Percentiles rank a stretch among this genome's conserved stretches.
Conservation (phyloP, 2,329 filamentous ascomycete species). For the Xylariaceae sp. region DNA sequence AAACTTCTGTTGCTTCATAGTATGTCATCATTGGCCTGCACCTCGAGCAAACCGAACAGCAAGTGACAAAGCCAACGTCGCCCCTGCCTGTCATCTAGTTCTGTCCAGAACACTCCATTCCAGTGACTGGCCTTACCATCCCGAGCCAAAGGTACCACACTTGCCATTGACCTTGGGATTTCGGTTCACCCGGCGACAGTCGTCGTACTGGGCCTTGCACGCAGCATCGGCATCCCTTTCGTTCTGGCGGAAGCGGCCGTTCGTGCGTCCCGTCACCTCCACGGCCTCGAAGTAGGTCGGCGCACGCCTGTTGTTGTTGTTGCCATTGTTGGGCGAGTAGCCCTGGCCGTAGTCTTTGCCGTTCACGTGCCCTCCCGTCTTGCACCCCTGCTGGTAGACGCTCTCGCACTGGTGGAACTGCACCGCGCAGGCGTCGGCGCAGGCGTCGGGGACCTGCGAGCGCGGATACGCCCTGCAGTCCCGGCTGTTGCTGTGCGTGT, state of each 20-base stretch:
- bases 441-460: constrained; percentile 36
- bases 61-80: too few relatives aligned
- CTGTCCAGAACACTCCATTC: too few relatives aligned
- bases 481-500: constrained; percentile 38
- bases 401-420: constrained; percentile 46
- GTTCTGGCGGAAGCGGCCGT: too few relatives aligned
- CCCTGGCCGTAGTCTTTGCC: background rate
- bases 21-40: too few relatives aligned
- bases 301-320: background rate
- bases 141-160: too few relatives aligned
- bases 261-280: background rate
- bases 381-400: background rate
- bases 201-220: background rate
- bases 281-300: background rate
- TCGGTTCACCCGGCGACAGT: background rate
- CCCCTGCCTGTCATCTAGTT: too few relatives aligned
- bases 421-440: constrained; percentile 47
- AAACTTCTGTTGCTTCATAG: too few relatives aligned
- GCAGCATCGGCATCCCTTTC: background rate
- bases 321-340: background rate
- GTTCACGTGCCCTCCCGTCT: background rate
- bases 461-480: too few relatives aligned
- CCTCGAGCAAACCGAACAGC: too few relatives aligned
- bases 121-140: too few relatives aligned
- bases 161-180: too few relatives aligned